Base-by-base conservation (phyloP, 2,329 filamentous ascomycete species). In the Parascedosporium putredinis region DNA sequence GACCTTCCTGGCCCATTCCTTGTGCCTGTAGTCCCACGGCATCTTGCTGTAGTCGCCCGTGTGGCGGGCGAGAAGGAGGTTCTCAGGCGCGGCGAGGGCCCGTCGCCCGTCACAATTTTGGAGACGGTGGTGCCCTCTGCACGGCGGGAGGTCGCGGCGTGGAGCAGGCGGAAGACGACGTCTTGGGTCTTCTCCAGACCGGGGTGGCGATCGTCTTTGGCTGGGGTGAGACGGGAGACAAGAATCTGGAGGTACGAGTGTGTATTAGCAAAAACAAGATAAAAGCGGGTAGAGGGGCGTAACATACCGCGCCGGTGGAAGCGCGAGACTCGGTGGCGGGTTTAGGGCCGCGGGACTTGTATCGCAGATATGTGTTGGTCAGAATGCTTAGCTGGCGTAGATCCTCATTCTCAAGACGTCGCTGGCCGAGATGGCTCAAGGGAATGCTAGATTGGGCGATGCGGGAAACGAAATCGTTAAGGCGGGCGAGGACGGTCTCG, bases 401-500 rank as follows among this genome's bases (percentile, higher is more conserved):
- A 10, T 64, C 57, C 1, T 50, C 20, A 2, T 46, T n/a, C 0
- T 50, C 47, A 5, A 63, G 53, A 2, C 56, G 47, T 4, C 53
- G 47, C 3, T 55, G 49, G 3, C 53, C 52, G n/a, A 60, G 45
- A 7, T 52, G 24, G 4, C 50, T 25, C 10, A 62, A 51, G 2
- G 64, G 57, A 5, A 69, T 51, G 1, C 51, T 56, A 12, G 58
- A 55, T 7, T 57, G 58, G 7, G 54, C 53, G 9, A 67, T 56
- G 12, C 52, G 55, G 22, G 56, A 54, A 1, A 65, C 50, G 9
- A 61, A 56, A 6, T 59, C 53, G 47, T 69, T 58, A 2, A 71
- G 56, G 2, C 67, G 62, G 5, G 64, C 59, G n/a, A 72, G 58
- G 23, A 69, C 56, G 2, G 60, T 57, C 20, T 52, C 20, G 16